Conservation (phyloP, 2,329 filamentous ascomycete genomes). For the Nannizziopsis barbatae region DNA sequence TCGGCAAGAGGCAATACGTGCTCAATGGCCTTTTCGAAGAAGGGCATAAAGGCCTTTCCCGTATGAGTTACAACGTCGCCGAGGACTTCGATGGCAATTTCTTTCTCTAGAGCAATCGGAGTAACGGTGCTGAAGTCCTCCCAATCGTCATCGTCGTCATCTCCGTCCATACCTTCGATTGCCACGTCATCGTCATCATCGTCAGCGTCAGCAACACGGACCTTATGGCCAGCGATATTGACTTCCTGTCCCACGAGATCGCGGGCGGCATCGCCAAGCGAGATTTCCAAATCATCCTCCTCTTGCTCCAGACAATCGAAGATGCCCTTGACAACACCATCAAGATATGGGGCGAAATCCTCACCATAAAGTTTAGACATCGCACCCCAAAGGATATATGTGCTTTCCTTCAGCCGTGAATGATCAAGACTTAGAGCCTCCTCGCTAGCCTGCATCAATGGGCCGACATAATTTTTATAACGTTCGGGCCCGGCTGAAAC, state of each 20-base stretch:
- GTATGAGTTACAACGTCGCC: slow-evolving; percentile 86
- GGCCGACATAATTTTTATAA: slow-evolving; percentile 84
- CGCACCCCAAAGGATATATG: slow-evolving; percentile 92
- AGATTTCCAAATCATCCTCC: slow-evolving; percentile 67
- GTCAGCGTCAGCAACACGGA: slow-evolving; percentile 61
- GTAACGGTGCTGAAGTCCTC: slow-evolving; percentile 75
- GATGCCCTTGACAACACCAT: slow-evolving; percentile 44
- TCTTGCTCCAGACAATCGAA: slow-evolving; percentile 81
- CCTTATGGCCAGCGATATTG: slow-evolving; percentile 68
- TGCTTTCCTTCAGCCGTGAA: slow-evolving; percentile 84
- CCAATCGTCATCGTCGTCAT: slow-evolving; percentile 74
- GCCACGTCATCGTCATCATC: slow-evolving; percentile 45
- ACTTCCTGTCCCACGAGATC: slow-evolving; percentile 67
- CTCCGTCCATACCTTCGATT: slow-evolving; percentile 50
- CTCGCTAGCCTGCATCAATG: slow-evolving; percentile 84
- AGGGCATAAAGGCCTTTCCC: slow-evolving; percentile 66
- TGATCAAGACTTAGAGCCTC: slow-evolving; percentile 82
- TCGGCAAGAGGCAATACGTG: slow-evolving; percentile 69
- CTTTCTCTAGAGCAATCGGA: slow-evolving; percentile 86
- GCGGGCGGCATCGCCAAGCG: slow-evolving; percentile 61
- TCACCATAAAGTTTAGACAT: slow-evolving; percentile 89
- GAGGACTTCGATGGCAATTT: slow-evolving; percentile 89
- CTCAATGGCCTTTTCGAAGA: slow-evolving; percentile 80
- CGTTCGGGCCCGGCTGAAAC: slow-evolving; percentile 71
- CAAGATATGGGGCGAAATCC: slow-evolving; percentile 39